These are phyloP conservation scores for Musa troglodytarum DNA, from an alignment of 176 grass and related monocot genomes.

Conservation along the genomic window DNA sequence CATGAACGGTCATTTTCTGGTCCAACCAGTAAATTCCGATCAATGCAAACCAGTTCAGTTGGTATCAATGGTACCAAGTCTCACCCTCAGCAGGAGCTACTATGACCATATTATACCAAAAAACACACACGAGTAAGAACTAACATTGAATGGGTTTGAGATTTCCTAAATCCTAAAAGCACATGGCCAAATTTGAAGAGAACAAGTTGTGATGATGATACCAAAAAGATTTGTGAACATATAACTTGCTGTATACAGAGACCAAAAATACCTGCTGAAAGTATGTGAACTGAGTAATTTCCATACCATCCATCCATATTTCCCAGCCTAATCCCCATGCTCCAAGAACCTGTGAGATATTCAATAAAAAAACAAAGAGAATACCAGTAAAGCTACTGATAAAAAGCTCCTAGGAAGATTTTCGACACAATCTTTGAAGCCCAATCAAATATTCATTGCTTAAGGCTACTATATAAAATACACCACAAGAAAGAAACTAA, in stretches of 20 bases:
- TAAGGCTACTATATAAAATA: neutral
- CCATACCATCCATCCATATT: conserved; percentile 99
- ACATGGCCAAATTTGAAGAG: neutral
- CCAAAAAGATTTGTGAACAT: conserved; percentile 12
- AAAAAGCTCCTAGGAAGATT: neutral
- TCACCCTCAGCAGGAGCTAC: no score
- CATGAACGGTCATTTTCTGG: no score
- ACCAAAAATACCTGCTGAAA: conserved; percentile 69
- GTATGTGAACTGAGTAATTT: conserved; percentile 99
- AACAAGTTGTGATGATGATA: neutral
- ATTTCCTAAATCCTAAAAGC: neutral
- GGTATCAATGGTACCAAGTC: no score
- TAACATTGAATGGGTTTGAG: neutral
- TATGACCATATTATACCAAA: neutral
- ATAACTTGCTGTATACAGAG: neutral
- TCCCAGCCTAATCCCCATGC: conserved; percentile 98
- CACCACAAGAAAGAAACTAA: neutral
- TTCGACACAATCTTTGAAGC: neutral
- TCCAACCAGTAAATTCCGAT: no score
- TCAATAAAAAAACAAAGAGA: neutral
- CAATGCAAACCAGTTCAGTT: no score
- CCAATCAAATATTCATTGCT: neutral
- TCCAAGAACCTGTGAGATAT: conserved; percentile 62
- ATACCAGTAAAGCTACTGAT: neutral
- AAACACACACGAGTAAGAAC: neutral